Percentiles rank a stretch among this genome's conserved stretches.
Conservation (phyloP, 305 asterid genomes). For the Andrographis paniculata region DNA sequence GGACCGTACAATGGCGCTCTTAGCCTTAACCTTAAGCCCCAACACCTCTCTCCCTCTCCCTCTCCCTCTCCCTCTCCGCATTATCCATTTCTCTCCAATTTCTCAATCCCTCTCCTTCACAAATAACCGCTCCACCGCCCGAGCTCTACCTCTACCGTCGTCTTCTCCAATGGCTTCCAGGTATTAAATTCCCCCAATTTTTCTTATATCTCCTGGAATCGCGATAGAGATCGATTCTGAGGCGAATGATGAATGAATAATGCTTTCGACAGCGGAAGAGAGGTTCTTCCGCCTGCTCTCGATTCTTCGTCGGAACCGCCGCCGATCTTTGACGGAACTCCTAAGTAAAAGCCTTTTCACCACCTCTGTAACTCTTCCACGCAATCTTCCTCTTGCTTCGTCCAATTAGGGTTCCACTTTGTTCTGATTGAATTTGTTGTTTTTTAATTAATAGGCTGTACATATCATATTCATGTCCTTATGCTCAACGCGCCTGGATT, state of each 20-base stretch:
- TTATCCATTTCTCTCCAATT: no score
- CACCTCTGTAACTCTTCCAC: background rate
- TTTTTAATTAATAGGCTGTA: slow-evolving; percentile 46
- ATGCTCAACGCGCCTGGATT: slow-evolving; percentile 88
- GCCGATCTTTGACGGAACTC: slow-evolving; percentile 69
- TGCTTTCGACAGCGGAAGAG: slow-evolving; percentile 27
- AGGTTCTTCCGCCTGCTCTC: slow-evolving; percentile 65
- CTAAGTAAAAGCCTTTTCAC: slow-evolving; percentile 37
- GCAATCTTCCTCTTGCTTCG: background rate
- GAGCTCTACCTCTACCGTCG: slow-evolving; percentile 8
- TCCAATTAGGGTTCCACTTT: background rate
- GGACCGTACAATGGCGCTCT: no score
- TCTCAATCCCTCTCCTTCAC: slow-evolving; percentile 10
- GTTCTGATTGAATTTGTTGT: background rate
- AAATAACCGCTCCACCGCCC: no score
- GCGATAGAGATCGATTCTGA: no score
- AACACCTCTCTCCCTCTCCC: no score
- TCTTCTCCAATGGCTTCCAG: slow-evolving; percentile 30
- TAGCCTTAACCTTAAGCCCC: no score
- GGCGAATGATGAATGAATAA: no score
- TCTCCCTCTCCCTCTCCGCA: no score
- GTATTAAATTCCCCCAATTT: slow-evolving; percentile 20
- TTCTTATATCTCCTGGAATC: no score
- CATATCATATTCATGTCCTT: slow-evolving; percentile 72
- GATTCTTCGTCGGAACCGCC: slow-evolving; percentile 84